Conservation (phyloP, 1,139 yeast genomes). For the Debaryomyces robertsiae region DNA sequence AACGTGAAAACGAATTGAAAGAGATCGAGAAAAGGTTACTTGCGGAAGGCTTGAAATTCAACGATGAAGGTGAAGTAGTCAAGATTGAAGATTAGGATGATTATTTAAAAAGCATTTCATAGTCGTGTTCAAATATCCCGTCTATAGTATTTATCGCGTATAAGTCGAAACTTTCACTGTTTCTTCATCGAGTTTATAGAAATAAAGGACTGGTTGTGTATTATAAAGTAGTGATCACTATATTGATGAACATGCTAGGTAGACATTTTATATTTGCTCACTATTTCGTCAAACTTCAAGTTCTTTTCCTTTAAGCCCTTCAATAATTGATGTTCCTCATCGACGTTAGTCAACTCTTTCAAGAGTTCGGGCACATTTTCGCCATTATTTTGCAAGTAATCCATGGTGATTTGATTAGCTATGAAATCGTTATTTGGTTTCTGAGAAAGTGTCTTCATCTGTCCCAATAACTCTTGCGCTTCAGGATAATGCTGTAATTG, state of each 20-base stretch:
- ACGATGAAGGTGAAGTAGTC: conserved; percentile 46
- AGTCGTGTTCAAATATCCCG: neutral
- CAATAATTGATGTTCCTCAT: conserved; percentile 54
- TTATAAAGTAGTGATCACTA: neutral
- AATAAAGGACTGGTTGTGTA: conserved; percentile 7
- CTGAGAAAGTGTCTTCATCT: conserved; percentile 40
- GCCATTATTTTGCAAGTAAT: conserved; percentile 51
- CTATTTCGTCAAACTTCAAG: conserved; percentile 57
- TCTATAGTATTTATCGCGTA: conserved; percentile 2
- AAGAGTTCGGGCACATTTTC: conserved; percentile 43
- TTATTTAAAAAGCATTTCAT: conserved; percentile 2
- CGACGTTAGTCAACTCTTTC: conserved; percentile 40
- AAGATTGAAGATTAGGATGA: conserved; percentile 24
- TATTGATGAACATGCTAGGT: neutral
- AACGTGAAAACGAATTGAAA: conserved; percentile 84
- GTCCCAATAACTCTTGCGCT: conserved; percentile 50
- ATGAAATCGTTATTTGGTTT: conserved; percentile 51
- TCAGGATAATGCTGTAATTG: conserved; percentile 50
- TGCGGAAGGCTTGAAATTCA: conserved; percentile 52
- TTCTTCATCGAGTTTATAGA: conserved; percentile 7
- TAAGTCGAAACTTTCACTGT: conserved; percentile 3
- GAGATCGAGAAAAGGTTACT: conserved; percentile 78
- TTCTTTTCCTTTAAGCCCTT: conserved; percentile 55
- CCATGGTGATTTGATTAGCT: conserved; percentile 59
- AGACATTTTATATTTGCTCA: conserved; percentile 45